These are phyloP conservation scores for Trichoderma lentiforme DNA, from an alignment of 2,329 filamentous ascomycete genomes.

Conservation along the genomic window DNA sequence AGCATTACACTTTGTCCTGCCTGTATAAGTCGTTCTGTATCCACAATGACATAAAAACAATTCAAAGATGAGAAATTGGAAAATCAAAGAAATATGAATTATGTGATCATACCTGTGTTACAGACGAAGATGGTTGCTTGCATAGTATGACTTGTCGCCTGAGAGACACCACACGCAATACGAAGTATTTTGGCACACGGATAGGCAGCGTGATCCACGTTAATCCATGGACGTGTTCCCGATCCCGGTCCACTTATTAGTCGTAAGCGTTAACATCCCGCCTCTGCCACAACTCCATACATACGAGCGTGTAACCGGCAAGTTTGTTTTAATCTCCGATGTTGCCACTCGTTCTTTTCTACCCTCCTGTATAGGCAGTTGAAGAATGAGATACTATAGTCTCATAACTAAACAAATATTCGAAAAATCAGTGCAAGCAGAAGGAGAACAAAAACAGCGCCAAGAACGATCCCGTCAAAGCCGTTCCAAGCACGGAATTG, in stretches of 20 bases:
- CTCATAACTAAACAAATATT: background rate
- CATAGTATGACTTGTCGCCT: background rate
- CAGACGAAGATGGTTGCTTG: background rate
- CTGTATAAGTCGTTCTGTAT: background rate
- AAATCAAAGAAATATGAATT: background rate
- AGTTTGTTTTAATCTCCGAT: background rate
- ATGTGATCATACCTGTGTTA: background rate
- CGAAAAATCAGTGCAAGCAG: background rate
- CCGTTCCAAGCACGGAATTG: background rate
- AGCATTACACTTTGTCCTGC: background rate
- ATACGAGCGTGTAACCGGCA: background rate
- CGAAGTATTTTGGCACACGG: background rate
- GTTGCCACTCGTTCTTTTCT: background rate
- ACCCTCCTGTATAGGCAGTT: background rate
- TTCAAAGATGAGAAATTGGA: background rate
- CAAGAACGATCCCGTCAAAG: background rate
- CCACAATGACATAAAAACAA: background rate
- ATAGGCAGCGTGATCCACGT: background rate
- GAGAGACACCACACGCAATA: background rate
- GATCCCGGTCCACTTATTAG: background rate
- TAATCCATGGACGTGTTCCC: background rate
- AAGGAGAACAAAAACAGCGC: background rate
- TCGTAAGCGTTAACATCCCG: background rate
- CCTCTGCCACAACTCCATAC: background rate
- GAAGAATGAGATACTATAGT: background rate